These are phyloP conservation scores for Magnolia changhungtana DNA, from an alignment of 164 flowering plant genomes.

Conservation along the genomic window DNA sequence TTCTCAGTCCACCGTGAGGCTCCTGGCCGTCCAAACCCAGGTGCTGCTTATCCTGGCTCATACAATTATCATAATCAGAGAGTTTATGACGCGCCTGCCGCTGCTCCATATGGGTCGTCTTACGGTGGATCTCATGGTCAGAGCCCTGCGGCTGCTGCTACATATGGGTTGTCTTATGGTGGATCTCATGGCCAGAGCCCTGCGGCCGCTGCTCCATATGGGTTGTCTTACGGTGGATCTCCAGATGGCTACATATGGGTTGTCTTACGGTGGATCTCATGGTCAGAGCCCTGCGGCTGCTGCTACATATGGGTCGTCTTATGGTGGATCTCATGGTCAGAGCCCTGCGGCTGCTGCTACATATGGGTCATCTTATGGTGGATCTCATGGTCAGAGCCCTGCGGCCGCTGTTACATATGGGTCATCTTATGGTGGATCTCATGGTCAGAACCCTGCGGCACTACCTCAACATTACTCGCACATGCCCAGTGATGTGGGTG, in stretches of 20 bases:
- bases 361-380: slow-evolving; percentile 34
- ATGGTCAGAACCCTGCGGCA: slow-evolving; percentile 33
- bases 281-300: slow-evolving; percentile 31
- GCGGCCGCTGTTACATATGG: slow-evolving; percentile 27
- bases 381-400: slow-evolving; percentile 32
- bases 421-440: slow-evolving; percentile 32
- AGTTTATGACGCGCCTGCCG: slow-evolving; percentile 28
- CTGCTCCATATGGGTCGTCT: slow-evolving; percentile 31
- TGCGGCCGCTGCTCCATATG: slow-evolving; percentile 26
- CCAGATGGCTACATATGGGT: slow-evolving; percentile 33
- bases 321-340: slow-evolving; percentile 30
- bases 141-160: slow-evolving; percentile 31
- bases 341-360: slow-evolving; percentile 30
- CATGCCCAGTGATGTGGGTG: slow-evolving; percentile 30
- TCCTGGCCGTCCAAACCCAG: slow-evolving; percentile 34
- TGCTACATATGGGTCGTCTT: slow-evolving; percentile 31
- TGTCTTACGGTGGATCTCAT: slow-evolving; percentile 33
- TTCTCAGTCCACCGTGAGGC: slow-evolving; percentile 35
- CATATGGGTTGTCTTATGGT: slow-evolving; percentile 36
- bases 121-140: slow-evolving; percentile 33
- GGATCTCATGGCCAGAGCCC: slow-evolving; percentile 34
- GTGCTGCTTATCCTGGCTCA: slow-evolving; percentile 30
- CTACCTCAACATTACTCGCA: slow-evolving; percentile 34
- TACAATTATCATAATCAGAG: slow-evolving; percentile 40
- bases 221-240: slow-evolving; percentile 29